phyloP scores from a whole-genome alignment of 495 filamentous ascomycete species.

The Hypoxylon trugodes region DNA sequence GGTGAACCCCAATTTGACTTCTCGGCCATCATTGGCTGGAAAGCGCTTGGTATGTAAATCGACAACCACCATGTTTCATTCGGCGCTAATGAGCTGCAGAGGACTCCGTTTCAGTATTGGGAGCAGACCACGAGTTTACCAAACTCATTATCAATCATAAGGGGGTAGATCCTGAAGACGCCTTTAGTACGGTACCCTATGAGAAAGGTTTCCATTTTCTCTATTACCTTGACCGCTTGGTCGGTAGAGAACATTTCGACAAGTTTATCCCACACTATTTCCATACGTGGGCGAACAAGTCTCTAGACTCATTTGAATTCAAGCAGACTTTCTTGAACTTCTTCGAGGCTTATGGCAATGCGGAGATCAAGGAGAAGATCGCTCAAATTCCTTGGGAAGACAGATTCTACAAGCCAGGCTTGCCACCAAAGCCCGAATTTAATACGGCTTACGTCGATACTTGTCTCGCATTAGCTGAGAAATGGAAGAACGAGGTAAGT shows the following conservation, averaged over 20 bases:
- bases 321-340: slow-evolving; percentile 85
- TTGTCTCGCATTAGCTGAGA: slow-evolving; percentile 80
- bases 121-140: slow-evolving; percentile 87
- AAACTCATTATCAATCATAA: slow-evolving; percentile 87
- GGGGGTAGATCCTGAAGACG: slow-evolving; percentile 93
- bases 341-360: slow-evolving; percentile 71
- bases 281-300: slow-evolving; percentile 77
- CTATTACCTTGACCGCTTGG: slow-evolving; percentile 81
- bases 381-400: slow-evolving; percentile 83
- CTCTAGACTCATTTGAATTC: slow-evolving; percentile 92
- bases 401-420: slow-evolving; percentile 83
- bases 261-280: slow-evolving; percentile 97
- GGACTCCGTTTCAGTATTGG: slow-evolving; percentile 80
- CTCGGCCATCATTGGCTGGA: slow-evolving; percentile 88
- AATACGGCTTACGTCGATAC: slow-evolving; percentile 87
- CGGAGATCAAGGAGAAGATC: slow-evolving; percentile 69
- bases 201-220: slow-evolving; percentile 71
- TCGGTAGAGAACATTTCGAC: slow-evolving; percentile 89
- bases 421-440: slow-evolving; percentile 89
- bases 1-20: slow-evolving; percentile 89
- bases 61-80: slow-evolving; percentile 32
- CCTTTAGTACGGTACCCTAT: slow-evolving; percentile 87
- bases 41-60: slow-evolving; percentile 57
- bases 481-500: slow-evolving; percentile 69
- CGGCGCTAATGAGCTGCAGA: slow-evolving; percentile 50